Percentiles rank a stretch among this genome's conserved stretches.
Conservation (phyloP, 805 yeast species). For the Yarrowia sp. region DNA sequence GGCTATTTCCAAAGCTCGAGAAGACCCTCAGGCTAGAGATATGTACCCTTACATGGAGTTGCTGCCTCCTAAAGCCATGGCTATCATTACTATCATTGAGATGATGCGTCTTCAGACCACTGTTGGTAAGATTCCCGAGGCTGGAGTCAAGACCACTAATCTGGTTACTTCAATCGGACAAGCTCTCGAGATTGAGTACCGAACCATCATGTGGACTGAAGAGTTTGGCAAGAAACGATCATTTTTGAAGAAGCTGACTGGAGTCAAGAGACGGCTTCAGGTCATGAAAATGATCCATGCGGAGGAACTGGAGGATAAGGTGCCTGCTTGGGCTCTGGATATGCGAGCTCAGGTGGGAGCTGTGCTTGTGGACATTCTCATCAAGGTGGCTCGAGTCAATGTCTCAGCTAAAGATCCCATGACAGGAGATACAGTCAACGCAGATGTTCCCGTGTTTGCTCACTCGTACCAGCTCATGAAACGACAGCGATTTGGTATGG, state of each 20-base stretch:
- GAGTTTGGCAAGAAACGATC: constrained; percentile 1
- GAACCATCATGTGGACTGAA: constrained; percentile 28
- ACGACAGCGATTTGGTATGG: constrained; percentile 78
- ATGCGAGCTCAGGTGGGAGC: constrained; percentile 77
- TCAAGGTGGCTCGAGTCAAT: constrained; percentile 78
- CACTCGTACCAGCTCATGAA: constrained; percentile 80
- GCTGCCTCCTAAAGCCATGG: constrained; percentile 75
- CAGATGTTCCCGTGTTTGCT: constrained; percentile 83
- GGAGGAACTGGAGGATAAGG: constrained; percentile 17
- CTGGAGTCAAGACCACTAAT: constrained; percentile 81
- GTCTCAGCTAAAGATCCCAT: constrained; percentile 81
- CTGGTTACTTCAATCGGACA: constrained; percentile 79
- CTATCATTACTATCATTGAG: constrained; percentile 82
- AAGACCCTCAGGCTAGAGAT: constrained; percentile 30
- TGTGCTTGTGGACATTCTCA: constrained; percentile 64
- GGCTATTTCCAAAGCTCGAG: constrained; percentile 56
- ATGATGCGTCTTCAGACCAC: constrained; percentile 69
- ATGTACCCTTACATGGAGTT: constrained; percentile 60
- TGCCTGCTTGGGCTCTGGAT: constrained; percentile 52
- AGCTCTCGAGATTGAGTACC: constrained; percentile 81
- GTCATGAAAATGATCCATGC: background rate
- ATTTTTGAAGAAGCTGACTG: constrained; percentile 12
- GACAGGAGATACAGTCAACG: constrained; percentile 62
- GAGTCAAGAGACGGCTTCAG: background rate
- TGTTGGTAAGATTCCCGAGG: constrained; percentile 54